Percentiles rank a stretch among this genome's conserved stretches.
These are phyloP conservation scores for Exobasidium cylindrosporum DNA, from an alignment of 1,284 basidiomycete species.

Conservation along the genomic window DNA sequence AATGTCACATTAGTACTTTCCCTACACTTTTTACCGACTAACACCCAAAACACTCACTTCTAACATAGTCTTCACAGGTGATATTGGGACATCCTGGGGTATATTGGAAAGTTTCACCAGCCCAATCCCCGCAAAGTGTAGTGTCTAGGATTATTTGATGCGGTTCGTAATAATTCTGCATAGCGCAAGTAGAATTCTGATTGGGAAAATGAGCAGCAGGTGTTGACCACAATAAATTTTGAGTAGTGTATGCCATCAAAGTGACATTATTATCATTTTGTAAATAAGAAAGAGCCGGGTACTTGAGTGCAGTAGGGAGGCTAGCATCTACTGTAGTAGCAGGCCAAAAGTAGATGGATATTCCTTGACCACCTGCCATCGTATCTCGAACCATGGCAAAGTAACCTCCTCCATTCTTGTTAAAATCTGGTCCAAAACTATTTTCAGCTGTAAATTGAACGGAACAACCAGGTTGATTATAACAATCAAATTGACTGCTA, in stretches of 20 bases:
- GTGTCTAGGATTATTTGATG: slow-evolving; percentile 44
- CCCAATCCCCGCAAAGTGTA: slow-evolving; percentile 49
- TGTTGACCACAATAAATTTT: slow-evolving; percentile 26
- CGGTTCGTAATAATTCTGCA: slow-evolving; percentile 30
- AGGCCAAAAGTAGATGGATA: slow-evolving; percentile 1
- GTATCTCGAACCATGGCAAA: slow-evolving; percentile 50
- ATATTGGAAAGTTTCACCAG: slow-evolving; percentile 28
- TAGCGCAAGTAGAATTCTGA: slow-evolving; percentile 14
- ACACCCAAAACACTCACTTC: slow-evolving; percentile 14
- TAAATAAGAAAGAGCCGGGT: neutral
- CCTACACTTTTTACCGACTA: too few species aligned
- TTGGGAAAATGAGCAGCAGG: slow-evolving; percentile 40
- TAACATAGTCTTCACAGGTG: slow-evolving; percentile 34
- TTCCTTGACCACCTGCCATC: slow-evolving; percentile 35
- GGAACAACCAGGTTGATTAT: slow-evolving; percentile 42
- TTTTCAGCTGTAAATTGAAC: slow-evolving; percentile 20
- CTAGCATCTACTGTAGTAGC: slow-evolving; percentile 14
- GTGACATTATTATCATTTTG: slow-evolving; percentile 1
- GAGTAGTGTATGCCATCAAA: slow-evolving; percentile 4
- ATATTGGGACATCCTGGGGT: slow-evolving; percentile 18
- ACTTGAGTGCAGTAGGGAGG: slow-evolving; percentile 7
- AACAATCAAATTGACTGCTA: slow-evolving; percentile 24
- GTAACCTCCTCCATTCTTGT: slow-evolving; percentile 36
- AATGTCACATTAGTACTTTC: slow-evolving; percentile 7
- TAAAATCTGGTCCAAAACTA: slow-evolving; percentile 32